Evolutionary conservation across 768 basidiomycete genomes (phyloP), one percentile per base, ranked within the genome.

Genomic region (Calocera viscosa): DNA sequence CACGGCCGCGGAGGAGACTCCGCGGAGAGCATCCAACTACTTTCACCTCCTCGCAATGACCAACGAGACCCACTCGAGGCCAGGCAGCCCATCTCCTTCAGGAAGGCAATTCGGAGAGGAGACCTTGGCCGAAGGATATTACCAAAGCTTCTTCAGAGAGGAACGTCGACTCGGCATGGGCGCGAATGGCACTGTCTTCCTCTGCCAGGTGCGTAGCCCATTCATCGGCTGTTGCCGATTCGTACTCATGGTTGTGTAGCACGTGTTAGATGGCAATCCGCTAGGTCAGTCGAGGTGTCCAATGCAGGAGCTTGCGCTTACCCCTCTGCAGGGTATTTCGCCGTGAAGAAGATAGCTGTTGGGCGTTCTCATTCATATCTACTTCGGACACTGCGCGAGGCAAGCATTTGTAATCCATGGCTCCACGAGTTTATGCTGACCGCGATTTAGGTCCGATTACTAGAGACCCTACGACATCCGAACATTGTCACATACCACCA

Each of bases 401-500:
- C 82, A 49, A 60, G 78, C 69, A 43, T 47, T n/a, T 49, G 38
- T 12, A 30, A 34, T 32, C 49, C 14, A 3, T 28, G 5, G 19
- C 28, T 38, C 49, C 19, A 49, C 30, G n/a, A 5, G 53, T 24
- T 67, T 30, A 14, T 43, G 19, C 67, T 22, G 22, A 38, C 35
- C 16, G 49, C 63, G 26, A 53, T 63, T 39, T 68, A 88, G 84
- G 90, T 97, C 65, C 85, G 90, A 47, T 80, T 96, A 10, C 78
- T 97, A 47, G 94, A 97, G 73, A 81, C 84, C 30, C 79, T 98
- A 2, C 87, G 88, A 66, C 94, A 98, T 76, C 89, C 87, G 2
- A 95, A 97, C 70, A 95, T 98, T 70, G 83, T 98, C 68, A 92
- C 90, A 2, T 96, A 96, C 72, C 95, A 97, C 75, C 94, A 95